Evolutionary conservation across 139 green algal species (phyloP).

Genomic region (Pleodorina starrii): DNA sequence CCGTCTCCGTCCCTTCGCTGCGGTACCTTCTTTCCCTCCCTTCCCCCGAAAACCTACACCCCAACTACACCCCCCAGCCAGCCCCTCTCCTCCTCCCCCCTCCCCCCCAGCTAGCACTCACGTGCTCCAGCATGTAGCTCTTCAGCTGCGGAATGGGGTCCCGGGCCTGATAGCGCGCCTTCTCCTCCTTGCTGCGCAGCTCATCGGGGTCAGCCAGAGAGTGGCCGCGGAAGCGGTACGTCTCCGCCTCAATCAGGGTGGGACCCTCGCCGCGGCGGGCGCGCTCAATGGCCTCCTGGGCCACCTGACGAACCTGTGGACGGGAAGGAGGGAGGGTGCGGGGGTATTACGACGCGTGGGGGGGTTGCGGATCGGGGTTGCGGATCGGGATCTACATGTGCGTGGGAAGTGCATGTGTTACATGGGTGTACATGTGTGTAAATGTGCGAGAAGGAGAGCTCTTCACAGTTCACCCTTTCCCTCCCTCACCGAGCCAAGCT

Average conservation of each 20-base stretch:
- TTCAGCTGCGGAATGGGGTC: constrained; percentile 72
- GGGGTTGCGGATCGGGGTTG: too few species aligned
- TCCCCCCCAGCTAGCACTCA: too few species aligned
- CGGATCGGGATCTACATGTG: too few species aligned
- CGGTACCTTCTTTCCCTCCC: too few species aligned
- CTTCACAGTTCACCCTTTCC: too few species aligned
- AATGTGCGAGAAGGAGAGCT: too few species aligned
- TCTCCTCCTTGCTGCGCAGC: constrained; percentile 92
- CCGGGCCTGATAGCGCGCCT: constrained; percentile 84
- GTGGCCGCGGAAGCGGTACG: constrained; percentile 98
- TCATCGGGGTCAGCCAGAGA: constrained; percentile 98
- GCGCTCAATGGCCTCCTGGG: constrained; percentile 89
- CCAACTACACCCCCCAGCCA: neutral
- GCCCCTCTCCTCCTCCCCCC: too few species aligned
- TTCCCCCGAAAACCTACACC: neutral
- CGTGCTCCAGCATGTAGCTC: constrained; percentile 86
- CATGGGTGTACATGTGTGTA: too few species aligned
- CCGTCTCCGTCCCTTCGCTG: too few species aligned
- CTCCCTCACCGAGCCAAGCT: too few species aligned
- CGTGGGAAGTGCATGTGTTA: too few species aligned
- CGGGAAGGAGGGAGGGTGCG: neutral
- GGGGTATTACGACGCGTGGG: too few species aligned
- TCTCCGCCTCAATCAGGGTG: constrained; percentile 98
- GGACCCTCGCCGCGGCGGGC: constrained; percentile 93
- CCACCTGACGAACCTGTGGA: constrained; percentile 86